A percentile compares a stretch with the other conserved stretches of the same genome.
These are phyloP conservation scores for Epichloe typhina DNA, from an alignment of 2,329 filamentous ascomycete species.

Conservation along the genomic window DNA sequence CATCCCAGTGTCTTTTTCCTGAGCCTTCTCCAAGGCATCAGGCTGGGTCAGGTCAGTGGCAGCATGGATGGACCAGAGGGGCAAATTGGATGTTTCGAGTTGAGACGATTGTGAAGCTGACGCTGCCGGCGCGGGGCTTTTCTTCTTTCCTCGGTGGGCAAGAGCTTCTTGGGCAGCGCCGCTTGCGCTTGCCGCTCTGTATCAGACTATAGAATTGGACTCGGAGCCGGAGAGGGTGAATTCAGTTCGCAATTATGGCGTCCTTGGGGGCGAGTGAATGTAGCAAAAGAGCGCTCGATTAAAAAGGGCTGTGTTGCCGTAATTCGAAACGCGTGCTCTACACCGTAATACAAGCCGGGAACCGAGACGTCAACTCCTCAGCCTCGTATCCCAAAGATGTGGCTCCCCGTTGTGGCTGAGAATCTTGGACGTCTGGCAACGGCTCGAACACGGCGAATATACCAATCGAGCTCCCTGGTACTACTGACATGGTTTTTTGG, in stretches of 20 bases:
- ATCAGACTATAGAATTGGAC: neutral
- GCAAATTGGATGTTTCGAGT: neutral
- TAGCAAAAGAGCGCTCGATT: neutral
- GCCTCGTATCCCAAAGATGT: neutral
- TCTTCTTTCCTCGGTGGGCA: neutral
- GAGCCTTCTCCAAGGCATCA: conserved; percentile 26
- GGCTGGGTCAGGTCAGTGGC: conserved; percentile 17
- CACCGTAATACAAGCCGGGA: too few species aligned
- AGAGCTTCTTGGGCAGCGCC: conserved; percentile 2
- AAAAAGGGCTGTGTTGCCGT: neutral
- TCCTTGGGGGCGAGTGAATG: neutral
- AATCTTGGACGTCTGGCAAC: neutral
- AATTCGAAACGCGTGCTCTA: too few species aligned
- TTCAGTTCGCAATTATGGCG: neutral
- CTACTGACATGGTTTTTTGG: too few species aligned
- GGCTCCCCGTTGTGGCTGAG: neutral
- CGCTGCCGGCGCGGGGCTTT: conserved; percentile 1
- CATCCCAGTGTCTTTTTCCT: conserved; percentile 13
- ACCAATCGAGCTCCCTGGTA: too few species aligned
- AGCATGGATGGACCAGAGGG: conserved; percentile 20
- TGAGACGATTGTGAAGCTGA: neutral
- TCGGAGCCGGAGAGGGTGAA: neutral
- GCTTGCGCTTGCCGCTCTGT: conserved; percentile 7
- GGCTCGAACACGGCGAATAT: neutral
- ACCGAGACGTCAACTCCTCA: neutral